Base-by-base conservation (phyloP, 2,329 filamentous ascomycete genomes). In the Fusarium cyanostomum region DNA sequence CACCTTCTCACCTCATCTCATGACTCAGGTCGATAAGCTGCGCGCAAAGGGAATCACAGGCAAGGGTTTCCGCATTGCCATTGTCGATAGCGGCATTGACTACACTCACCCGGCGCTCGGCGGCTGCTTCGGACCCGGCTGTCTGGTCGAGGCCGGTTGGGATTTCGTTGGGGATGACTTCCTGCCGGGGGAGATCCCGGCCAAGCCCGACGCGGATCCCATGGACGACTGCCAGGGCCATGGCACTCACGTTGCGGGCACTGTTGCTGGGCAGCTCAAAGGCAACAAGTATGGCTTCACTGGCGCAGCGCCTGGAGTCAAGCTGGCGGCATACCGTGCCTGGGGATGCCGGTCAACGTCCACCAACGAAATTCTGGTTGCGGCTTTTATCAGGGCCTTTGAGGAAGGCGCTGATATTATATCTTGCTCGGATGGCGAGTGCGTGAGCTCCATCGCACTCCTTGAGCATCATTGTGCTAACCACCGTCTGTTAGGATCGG, bases 31-130 rank as follows among this genome's bases (percentile, higher is more conserved):
- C 26, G 78, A 82, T 69, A 78, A 79, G 73, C 75, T 85, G 31
- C 77, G 76, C 43, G 78, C 76, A 10, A 68, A 78, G 51, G 81
- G 81, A 2, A 57, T 80, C 58, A 78, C 74, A 2, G 82, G 82
- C 30, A 77, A 78, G 59, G 82, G 81, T 30, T 74, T 84, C 71
- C 81, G 80, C 59, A 74, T 84, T 62, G 82, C 72, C 39, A 74
- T 84, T 18, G 76, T 85, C 33, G 82, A 84, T 68, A 81, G 78
- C 13, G 82, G 82, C 62, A 77, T 86, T 44, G 86, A 89, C 69
- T 89, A 88, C 69, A 80, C 75, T 0, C 86, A 89, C 66, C 84
- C 85, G 2, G 83, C 84, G n/a, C 80, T 89, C 3, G 86, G 86
- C 13, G 85, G 85, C 48, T 86, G 86, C 66, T 88, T 88, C 67